Conservation (phyloP, 441 rosid species). For the Populus trichocarpa region DNA sequence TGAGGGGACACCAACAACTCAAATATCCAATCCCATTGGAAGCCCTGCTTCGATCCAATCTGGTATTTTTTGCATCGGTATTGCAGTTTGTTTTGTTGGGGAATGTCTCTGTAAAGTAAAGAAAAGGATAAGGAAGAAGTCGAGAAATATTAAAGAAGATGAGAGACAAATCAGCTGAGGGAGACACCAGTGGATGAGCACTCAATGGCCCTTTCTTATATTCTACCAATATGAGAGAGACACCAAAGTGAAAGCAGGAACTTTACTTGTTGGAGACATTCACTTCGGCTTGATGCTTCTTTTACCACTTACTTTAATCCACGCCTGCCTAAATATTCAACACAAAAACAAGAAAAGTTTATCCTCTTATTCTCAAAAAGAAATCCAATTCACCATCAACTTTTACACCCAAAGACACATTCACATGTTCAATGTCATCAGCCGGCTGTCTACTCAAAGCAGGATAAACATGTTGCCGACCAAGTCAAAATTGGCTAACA, state of each 20-base stretch:
- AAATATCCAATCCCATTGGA: too few species aligned
- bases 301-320: constrained; percentile 4
- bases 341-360: neutral
- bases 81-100: too few species aligned
- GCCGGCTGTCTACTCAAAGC: neutral
- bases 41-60: neutral
- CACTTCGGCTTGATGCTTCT: constrained; percentile 13
- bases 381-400: too few species aligned
- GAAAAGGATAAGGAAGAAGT: neutral
- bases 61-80: neutral
- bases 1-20: neutral
- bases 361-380: neutral
- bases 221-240: neutral
- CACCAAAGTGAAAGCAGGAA: constrained; percentile 15
- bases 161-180: too few species aligned
- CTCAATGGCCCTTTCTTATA: neutral
- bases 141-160: too few species aligned
- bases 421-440: too few species aligned
- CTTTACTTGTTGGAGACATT: constrained; percentile 22
- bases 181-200: neutral
- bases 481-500: neutral
- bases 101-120: constrained; percentile 6
- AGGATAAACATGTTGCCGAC: neutral
- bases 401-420: too few species aligned
- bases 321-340: constrained; percentile 10